Evolutionary conservation across 495 filamentous ascomycete species (phyloP), one percentile per base, ranked within the genome.

Genomic region (Eremomyces bilateralis): DNA sequence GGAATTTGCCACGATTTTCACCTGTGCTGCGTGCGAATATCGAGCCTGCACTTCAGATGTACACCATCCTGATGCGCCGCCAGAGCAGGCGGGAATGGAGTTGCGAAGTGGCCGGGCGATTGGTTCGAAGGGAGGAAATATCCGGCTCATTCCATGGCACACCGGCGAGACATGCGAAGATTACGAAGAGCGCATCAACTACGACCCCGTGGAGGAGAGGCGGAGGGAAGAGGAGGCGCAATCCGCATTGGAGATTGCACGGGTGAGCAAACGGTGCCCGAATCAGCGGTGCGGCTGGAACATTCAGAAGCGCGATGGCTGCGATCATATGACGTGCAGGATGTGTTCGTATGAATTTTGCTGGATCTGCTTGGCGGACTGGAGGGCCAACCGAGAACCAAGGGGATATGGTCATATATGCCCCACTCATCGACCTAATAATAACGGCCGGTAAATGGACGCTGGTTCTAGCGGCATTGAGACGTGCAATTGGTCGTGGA

Each of bases 61-160:
- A n/a, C n/a, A n/a, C n/a, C n/a, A n/a, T n/a, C n/a, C n/a, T n/a
- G n/a, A n/a, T n/a, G n/a, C n/a, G n/a, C n/a, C n/a, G n/a, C n/a
- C n/a, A n/a, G n/a, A n/a, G n/a, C n/a, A n/a, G n/a, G n/a, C n/a
- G n/a, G n/a, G n/a, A n/a, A n/a, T n/a, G n/a, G n/a, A n/a, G n/a
- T n/a, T n/a, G n/a, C n/a, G n/a, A n/a, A n/a, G n/a, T n/a, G n/a
- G n/a, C n/a, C n/a, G n/a, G n/a, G n/a, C n/a, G n/a, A n/a, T n/a
- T n/a, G n/a, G n/a, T n/a, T n/a, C n/a, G n/a, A n/a, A n/a, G n/a
- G n/a, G n/a, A n/a, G n/a, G n/a, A n/a, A 44, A 54, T 21, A 36
- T 40, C 27, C 42, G 39, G 4, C n/a, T n/a, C n/a, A n/a, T n/a
- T n/a, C n/a, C n/a, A n/a, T 63, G 52, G 52, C 59, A 63, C 36